phyloP scores from a whole-genome alignment of 2,329 filamentous ascomycete genomes.

The Talaromyces albobiverticillius region DNA sequence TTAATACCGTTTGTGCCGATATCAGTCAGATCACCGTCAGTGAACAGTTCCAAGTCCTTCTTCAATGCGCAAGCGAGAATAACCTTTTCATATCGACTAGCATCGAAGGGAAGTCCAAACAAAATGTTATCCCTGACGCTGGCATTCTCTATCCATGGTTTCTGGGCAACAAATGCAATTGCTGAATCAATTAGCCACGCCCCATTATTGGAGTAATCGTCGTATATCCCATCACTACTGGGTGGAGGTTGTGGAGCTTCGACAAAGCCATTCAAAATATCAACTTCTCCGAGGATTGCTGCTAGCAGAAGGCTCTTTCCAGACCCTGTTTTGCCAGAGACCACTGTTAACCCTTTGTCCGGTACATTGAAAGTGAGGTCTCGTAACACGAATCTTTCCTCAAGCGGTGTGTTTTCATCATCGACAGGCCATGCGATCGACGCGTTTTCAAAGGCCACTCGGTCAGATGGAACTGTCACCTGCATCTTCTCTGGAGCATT shows the following conservation, averaged over 20 bases:
- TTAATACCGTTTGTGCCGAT: slow-evolving; percentile 84
- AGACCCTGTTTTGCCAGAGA: slow-evolving; percentile 73
- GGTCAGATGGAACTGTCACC: slow-evolving; percentile 54
- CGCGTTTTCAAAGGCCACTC: slow-evolving; percentile 64
- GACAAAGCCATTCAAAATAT: slow-evolving; percentile 63
- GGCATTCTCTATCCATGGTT: slow-evolving; percentile 81
- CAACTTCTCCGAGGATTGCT: slow-evolving; percentile 71
- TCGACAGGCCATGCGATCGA: slow-evolving; percentile 73
- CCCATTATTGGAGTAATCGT: slow-evolving; percentile 56
- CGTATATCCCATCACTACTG: slow-evolving; percentile 56
- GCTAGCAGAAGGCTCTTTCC: slow-evolving; percentile 77
- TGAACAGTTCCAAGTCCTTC: slow-evolving; percentile 74
- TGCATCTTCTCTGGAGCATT: slow-evolving; percentile 61
- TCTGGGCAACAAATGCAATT: slow-evolving; percentile 74
- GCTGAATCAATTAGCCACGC: slow-evolving; percentile 69
- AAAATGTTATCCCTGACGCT: slow-evolving; percentile 74
- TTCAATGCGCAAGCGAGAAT: slow-evolving; percentile 69
- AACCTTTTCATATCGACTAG: slow-evolving; percentile 67
- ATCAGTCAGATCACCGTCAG: slow-evolving; percentile 74
- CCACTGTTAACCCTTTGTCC: slow-evolving; percentile 65
- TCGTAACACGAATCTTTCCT: slow-evolving; percentile 63
- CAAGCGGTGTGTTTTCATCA: slow-evolving; percentile 47
- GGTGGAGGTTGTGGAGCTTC: slow-evolving; percentile 49
- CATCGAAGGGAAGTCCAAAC: slow-evolving; percentile 69
- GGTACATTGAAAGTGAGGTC: slow-evolving; percentile 67